A percentile compares a stretch with the other conserved stretches of the same genome.
phyloP scores from a whole-genome alignment of 805 yeast genomes.

The Kazachstania viticola region DNA sequence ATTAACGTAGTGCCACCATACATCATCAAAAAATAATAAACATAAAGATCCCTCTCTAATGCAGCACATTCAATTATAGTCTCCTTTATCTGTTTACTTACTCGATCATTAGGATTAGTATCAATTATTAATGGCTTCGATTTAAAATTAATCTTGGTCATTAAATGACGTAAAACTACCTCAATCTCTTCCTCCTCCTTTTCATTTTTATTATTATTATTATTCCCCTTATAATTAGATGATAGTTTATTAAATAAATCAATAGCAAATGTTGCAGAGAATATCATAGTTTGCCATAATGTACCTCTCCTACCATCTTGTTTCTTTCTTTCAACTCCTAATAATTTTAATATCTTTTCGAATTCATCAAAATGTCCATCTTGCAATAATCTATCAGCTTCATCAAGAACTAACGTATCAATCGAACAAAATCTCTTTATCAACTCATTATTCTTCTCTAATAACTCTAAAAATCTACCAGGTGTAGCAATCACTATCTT shows the following conservation, averaged over 20 bases:
- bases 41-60: slow-evolving; percentile 76
- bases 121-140: slow-evolving; percentile 66
- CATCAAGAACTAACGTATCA: slow-evolving; percentile 66
- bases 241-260: slow-evolving; percentile 71
- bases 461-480: slow-evolving; percentile 77
- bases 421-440: slow-evolving; percentile 32
- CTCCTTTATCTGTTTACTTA: slow-evolving; percentile 67
- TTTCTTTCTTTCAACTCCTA: slow-evolving; percentile 36
- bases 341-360: slow-evolving; percentile 61
- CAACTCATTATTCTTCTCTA: slow-evolving; percentile 45
- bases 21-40: slow-evolving; percentile 75
- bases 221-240: slow-evolving; percentile 24
- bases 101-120: slow-evolving; percentile 73
- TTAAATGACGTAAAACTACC: slow-evolving; percentile 54
- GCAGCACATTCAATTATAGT: slow-evolving; percentile 87
- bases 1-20: slow-evolving; percentile 86
- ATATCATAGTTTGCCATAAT: slow-evolving; percentile 77
- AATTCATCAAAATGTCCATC: slow-evolving; percentile 95
- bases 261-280: slow-evolving; percentile 84
- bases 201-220: slow-evolving; percentile 6
- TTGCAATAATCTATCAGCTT: slow-evolving; percentile 89
- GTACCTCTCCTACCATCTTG: slow-evolving; percentile 22
- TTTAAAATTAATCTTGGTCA: slow-evolving; percentile 60
- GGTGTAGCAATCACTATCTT: slow-evolving; percentile 85
- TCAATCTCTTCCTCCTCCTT: slow-evolving; percentile 31